phyloP scores from a whole-genome alignment of 176 grass and related monocot genomes.

The Carex kokanica region DNA sequence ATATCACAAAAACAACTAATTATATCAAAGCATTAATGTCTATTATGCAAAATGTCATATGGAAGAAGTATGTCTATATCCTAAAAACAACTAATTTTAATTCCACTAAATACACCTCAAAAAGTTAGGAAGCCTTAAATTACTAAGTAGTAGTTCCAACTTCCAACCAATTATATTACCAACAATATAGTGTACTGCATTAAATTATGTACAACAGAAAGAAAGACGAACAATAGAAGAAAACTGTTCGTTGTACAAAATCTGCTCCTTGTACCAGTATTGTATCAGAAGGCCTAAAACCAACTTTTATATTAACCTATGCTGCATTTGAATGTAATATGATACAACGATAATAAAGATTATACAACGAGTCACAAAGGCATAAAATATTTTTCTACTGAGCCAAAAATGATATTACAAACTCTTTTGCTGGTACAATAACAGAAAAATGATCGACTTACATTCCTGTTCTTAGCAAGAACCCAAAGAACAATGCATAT shows the following conservation, averaged over 20 bases:
- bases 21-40: no score
- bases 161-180: not conserved
- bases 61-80: not conserved
- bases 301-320: not conserved
- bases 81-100: not conserved
- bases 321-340: not conserved
- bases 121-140: not conserved
- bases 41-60: not conserved
- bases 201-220: not conserved
- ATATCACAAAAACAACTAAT: no score
- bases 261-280: not conserved
- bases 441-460: not conserved
- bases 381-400: not conserved
- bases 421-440: not conserved
- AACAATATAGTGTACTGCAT: not conserved
- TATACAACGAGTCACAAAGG: not conserved
- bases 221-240: not conserved
- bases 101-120: not conserved
- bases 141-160: not conserved
- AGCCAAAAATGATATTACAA: not conserved
- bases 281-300: not conserved
- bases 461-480: not conserved
- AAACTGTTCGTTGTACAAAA: not conserved
- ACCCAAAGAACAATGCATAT: not conserved
- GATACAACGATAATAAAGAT: not conserved